Percentiles rank a stretch among this genome's conserved stretches.
These are phyloP conservation scores for Hyparrhenia diplandra DNA, from an alignment of 176 grass and related monocot species.

Conservation along the genomic window DNA sequence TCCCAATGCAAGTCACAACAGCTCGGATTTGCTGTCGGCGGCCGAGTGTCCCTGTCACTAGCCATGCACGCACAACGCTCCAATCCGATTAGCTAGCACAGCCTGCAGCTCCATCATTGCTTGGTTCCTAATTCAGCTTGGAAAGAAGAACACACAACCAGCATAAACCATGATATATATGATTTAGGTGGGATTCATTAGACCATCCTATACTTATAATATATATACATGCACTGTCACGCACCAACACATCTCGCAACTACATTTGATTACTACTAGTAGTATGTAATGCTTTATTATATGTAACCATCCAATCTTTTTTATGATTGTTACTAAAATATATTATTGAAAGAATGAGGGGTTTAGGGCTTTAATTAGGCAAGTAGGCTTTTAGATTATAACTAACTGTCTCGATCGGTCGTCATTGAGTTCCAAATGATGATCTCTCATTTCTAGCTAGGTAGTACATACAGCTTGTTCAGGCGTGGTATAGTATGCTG, in stretches of 20 bases:
- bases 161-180: background rate
- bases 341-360: too few species aligned
- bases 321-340: too few species aligned
- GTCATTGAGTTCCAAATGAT: too few species aligned
- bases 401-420: too few species aligned
- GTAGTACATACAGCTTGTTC: too few species aligned
- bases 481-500: too few species aligned
- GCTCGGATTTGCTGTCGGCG: constrained; percentile 7
- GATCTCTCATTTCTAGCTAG: too few species aligned
- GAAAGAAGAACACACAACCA: background rate
- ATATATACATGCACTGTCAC: background rate
- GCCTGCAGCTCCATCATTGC: background rate
- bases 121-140: constrained; percentile 19
- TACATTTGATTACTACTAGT: background rate
- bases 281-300: background rate
- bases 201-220: background rate
- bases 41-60: background rate
- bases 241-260: background rate
- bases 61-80: background rate
- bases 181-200: background rate
- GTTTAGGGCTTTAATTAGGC: too few species aligned
- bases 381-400: too few species aligned
- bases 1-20: background rate
- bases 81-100: background rate
- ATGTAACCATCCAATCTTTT: too few species aligned